These are phyloP conservation scores for Rubroshorea leprosula DNA, from an alignment of 345 rosid genomes.

Conservation along the genomic window DNA sequence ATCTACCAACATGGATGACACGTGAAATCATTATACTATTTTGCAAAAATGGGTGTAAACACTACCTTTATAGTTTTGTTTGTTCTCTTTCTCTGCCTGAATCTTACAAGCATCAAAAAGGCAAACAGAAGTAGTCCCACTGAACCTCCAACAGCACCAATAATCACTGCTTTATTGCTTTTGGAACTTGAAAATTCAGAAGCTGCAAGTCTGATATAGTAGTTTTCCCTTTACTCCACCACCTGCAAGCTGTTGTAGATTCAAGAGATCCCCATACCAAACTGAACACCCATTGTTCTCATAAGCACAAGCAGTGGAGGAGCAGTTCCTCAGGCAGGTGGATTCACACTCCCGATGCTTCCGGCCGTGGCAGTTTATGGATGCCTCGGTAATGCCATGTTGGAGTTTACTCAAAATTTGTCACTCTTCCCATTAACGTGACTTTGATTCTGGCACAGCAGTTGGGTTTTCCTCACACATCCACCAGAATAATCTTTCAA, in stretches of 20 bases:
- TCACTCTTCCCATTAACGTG: constrained; percentile 26
- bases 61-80: constrained; percentile 22
- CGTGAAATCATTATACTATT: no score
- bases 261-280: constrained; percentile 52
- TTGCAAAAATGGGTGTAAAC: no score
- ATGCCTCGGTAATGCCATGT: constrained; percentile 25
- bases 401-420: constrained; percentile 19
- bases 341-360: constrained; percentile 35
- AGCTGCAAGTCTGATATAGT: constrained; percentile 53
- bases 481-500: constrained; percentile 53
- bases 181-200: constrained; percentile 46
- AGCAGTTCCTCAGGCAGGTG: constrained; percentile 45
- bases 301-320: constrained; percentile 63
- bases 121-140: constrained; percentile 27
- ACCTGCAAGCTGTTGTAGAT: constrained; percentile 30
- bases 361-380: constrained; percentile 9
- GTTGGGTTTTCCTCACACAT: constrained; percentile 38
- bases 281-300: constrained; percentile 31
- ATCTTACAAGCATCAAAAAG: constrained; percentile 26
- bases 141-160: constrained; percentile 39
- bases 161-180: constrained; percentile 25
- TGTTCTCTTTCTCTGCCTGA: constrained; percentile 28
- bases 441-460: constrained; percentile 36
- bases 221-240: constrained; percentile 30
- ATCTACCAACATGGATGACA: no score